These are phyloP conservation scores for Dictyostelium intermedium DNA, from an alignment of 78 protist genomes.

Conservation along the genomic window DNA sequence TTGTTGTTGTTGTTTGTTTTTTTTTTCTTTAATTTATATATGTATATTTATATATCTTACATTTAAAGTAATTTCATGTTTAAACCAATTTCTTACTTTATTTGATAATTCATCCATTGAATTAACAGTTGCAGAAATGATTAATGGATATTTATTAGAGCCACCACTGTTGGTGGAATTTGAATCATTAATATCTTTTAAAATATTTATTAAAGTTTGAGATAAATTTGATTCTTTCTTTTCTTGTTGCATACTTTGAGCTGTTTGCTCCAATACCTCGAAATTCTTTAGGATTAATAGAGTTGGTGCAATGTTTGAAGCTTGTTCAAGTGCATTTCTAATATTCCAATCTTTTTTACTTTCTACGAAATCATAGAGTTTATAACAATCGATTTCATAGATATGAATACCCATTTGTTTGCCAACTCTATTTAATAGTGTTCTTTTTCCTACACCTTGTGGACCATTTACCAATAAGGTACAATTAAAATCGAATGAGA, in stretches of 20 bases:
- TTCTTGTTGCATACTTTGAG: constrained; percentile 34
- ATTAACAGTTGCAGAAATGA: constrained; percentile 46
- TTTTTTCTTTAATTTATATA: too few species aligned
- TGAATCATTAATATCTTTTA: background rate
- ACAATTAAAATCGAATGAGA: constrained; percentile 32
- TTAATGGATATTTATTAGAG: constrained; percentile 10
- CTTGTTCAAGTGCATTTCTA: background rate
- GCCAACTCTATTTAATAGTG: constrained; percentile 9
- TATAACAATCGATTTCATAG: constrained; percentile 60
- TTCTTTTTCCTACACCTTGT: constrained; percentile 73
- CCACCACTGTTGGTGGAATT: background rate
- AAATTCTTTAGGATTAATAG: constrained; percentile 33
- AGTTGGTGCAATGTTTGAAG: background rate
- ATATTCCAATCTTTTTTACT: constrained; percentile 22
- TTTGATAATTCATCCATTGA: constrained; percentile 68
- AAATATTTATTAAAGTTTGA: constrained; percentile 9
- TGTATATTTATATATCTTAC: too few species aligned
- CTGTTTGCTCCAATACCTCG: constrained; percentile 67
- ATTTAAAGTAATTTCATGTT: constrained; percentile 69
- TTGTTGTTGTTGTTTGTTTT: too few species aligned
- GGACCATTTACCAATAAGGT: constrained; percentile 23
- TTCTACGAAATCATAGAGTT: constrained; percentile 44
- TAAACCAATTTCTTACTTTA: constrained; percentile 78
- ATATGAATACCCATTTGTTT: constrained; percentile 41
- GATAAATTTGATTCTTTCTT: constrained; percentile 64